A percentile compares a stretch with the other conserved stretches of the same genome.
Evolutionary conservation across 805 yeast species (phyloP).

Genomic region (Candida succiphila): DNA sequence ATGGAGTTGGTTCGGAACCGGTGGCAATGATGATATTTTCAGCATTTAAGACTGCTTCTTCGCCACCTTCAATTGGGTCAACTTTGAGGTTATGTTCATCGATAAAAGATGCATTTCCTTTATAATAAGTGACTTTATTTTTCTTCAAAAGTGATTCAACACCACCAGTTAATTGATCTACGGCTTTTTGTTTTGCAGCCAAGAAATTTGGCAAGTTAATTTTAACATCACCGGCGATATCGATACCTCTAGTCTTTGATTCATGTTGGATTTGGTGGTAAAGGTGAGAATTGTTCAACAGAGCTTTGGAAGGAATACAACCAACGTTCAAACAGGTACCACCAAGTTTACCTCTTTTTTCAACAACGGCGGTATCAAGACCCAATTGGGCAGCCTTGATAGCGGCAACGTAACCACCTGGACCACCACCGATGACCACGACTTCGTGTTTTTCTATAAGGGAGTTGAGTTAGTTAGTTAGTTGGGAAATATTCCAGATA

Average conservation of each 20-base stretch:
- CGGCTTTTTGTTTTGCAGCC: conserved; percentile 88
- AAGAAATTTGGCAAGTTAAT: conserved; percentile 74
- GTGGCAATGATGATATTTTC: conserved; percentile 93
- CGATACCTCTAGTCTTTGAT: conserved; percentile 82
- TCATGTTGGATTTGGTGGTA: conserved; percentile 86
- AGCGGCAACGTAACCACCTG: conserved; percentile 99
- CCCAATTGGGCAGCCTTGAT: conserved; percentile 98
- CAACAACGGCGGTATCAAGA: conserved; percentile 89
- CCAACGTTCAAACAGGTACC: conserved; percentile 99
- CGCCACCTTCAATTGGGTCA: conserved; percentile 79
- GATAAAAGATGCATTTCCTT: conserved; percentile 84
- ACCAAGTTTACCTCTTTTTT: conserved; percentile 92
- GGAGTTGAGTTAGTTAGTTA: conserved; percentile 5
- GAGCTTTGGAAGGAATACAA: conserved; percentile 96
- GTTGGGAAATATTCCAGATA: conserved; percentile 1
- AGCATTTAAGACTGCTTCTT: conserved; percentile 63
- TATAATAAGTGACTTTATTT: conserved; percentile 87
- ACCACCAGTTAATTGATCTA: conserved; percentile 85
- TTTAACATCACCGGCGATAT: conserved; percentile 56
- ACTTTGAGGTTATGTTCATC: conserved; percentile 73
- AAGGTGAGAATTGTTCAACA: conserved; percentile 88
- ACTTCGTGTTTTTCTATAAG: conserved; percentile 62
- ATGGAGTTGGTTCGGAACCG: conserved; percentile 96
- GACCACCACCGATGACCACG: conserved; percentile 97
- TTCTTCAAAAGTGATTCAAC: conserved; percentile 92